Conservation (phyloP, 306 rosid species). For the Corylus heterophylla region DNA sequence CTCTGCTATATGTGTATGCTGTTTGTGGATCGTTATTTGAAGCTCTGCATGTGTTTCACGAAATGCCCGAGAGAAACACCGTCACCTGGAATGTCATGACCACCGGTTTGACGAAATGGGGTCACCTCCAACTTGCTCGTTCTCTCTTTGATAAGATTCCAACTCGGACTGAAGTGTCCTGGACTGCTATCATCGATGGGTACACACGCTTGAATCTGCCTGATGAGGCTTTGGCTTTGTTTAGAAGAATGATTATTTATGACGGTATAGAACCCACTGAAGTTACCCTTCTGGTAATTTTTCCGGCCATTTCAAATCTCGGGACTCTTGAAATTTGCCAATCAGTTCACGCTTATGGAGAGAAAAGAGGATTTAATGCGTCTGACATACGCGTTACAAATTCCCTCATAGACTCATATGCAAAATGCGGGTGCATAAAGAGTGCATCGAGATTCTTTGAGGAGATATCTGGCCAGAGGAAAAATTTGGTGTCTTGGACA, state of each 20-base stretch:
- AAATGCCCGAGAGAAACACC: conserved; percentile 50
- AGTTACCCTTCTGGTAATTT: conserved; percentile 59
- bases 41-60: conserved; percentile 50
- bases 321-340: conserved; percentile 56
- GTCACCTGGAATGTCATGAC: conserved; percentile 77
- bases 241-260: conserved; percentile 49
- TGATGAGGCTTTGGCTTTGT: conserved; percentile 51
- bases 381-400: conserved; percentile 55
- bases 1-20: conserved; percentile 46
- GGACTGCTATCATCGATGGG: conserved; percentile 72
- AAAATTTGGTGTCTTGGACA: conserved; percentile 70
- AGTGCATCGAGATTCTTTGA: conserved; percentile 48
- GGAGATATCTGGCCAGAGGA: conserved; percentile 50
- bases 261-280: conserved; percentile 55
- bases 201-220: conserved; percentile 47
- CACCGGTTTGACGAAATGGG: conserved; percentile 55
- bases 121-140: conserved; percentile 53
- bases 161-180: conserved; percentile 54
- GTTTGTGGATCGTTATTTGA: conserved; percentile 43
- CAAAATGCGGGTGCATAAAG: conserved; percentile 73
- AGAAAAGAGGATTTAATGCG: conserved; percentile 61
- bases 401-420: conserved; percentile 64
- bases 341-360: conserved; percentile 61
- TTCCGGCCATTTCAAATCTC: conserved; percentile 59
- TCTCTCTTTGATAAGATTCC: conserved; percentile 58